phyloP scores from a whole-genome alignment of 2,329 filamentous ascomycete species.

The Monilinia polystroma region DNA sequence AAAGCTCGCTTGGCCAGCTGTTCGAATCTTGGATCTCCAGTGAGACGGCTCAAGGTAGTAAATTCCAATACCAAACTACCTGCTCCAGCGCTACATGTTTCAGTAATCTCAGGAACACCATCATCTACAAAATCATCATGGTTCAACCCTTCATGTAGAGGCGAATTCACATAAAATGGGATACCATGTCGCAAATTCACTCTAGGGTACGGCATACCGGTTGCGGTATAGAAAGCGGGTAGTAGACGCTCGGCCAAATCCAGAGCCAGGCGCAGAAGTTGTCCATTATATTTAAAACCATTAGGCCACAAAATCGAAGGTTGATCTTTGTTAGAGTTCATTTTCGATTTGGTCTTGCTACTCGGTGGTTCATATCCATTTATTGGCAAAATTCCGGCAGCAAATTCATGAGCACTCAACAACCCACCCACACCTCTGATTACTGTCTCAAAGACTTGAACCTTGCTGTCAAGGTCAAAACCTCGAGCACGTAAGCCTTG shows the following conservation, averaged over 20 bases:
- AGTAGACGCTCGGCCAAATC: slow-evolving; percentile 82
- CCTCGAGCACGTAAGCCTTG: slow-evolving; percentile 72
- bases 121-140: slow-evolving; percentile 43
- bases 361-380: slow-evolving; percentile 63
- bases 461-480: slow-evolving; percentile 95
- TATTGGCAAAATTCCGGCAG: slow-evolving; percentile 86
- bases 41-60: slow-evolving; percentile 82
- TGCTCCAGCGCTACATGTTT: slow-evolving; percentile 96
- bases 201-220: slow-evolving; percentile 89
- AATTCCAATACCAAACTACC: slow-evolving; percentile 94
- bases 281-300: slow-evolving; percentile 81
- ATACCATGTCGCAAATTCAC: slow-evolving; percentile 91
- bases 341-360: slow-evolving; percentile 17
- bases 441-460: slow-evolving; percentile 97
- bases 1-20: slow-evolving; percentile 87
- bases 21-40: slow-evolving; percentile 85
- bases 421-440: slow-evolving; percentile 90
- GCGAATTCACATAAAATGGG: slow-evolving; percentile 87
- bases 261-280: slow-evolving; percentile 82
- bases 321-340: slow-evolving; percentile 42
- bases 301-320: slow-evolving; percentile 68
- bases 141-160: slow-evolving; percentile 61
- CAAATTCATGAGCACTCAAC: slow-evolving; percentile 90
- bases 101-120: slow-evolving; percentile 68
- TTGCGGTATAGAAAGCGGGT: slow-evolving; percentile 87